A percentile compares a stretch with the other conserved stretches of the same genome.
phyloP scores from a whole-genome alignment of 495 filamentous ascomycete genomes.

The Coniosporium apollinis region DNA sequence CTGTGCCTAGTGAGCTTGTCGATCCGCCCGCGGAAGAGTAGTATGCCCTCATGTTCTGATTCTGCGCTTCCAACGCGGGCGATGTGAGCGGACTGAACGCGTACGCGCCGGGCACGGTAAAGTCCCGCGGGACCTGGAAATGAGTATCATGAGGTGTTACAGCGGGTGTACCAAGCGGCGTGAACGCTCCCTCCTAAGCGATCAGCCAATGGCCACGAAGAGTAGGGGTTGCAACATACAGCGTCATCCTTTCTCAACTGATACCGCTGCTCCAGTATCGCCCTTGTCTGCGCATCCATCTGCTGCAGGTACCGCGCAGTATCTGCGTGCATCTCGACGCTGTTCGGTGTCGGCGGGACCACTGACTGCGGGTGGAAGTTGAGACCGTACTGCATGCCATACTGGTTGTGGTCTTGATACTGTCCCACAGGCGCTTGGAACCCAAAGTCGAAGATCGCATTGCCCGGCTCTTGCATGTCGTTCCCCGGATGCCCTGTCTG shows the following conservation, averaged over 20 bases:
- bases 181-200: constrained; percentile 58
- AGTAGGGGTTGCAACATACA: constrained; percentile 31
- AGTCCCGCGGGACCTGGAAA: constrained; percentile 62
- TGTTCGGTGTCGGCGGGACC: constrained; percentile 86
- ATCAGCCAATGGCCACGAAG: constrained; percentile 1
- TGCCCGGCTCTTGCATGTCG: too few relatives aligned
- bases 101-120: constrained; percentile 69
- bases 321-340: constrained; percentile 68
- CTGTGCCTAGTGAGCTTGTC: constrained; percentile 18
- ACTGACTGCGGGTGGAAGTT: constrained; percentile 38
- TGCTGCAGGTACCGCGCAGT: constrained; percentile 40
- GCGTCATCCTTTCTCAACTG: constrained; percentile 64
- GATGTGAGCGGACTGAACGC: constrained; percentile 92
- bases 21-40: constrained; percentile 7
- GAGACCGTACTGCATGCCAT: too few relatives aligned
- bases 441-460: too few relatives aligned
- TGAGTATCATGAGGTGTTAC: constrained; percentile 81
- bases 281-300: constrained; percentile 42
- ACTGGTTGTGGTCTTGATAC: constrained; percentile 36
- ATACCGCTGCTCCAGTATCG: constrained; percentile 52
- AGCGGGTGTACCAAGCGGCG: constrained; percentile 83
- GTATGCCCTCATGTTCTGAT: constrained; percentile 15
- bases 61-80: constrained; percentile 74
- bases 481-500: too few relatives aligned
- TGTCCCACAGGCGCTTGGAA: too few relatives aligned